Base-by-base conservation (phyloP, 352 stramenopile genomes). In the Phytophthora podocarpi region DNA sequence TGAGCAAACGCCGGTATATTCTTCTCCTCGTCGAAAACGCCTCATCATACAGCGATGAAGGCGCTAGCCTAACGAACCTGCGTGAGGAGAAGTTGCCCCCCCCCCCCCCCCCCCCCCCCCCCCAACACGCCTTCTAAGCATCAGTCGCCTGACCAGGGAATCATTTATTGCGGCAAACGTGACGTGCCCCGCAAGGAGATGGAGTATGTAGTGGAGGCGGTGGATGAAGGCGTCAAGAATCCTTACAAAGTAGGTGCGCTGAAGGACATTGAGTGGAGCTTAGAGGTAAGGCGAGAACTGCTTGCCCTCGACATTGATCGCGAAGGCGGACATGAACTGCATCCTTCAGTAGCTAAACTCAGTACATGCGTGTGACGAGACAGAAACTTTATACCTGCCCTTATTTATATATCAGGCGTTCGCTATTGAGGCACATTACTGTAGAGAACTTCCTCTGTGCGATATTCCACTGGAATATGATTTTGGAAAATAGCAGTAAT, bases 321-420 rank as follows among this genome's bases (percentile, higher is more conserved):
- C n/a, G n/a, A n/a, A n/a, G n/a, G n/a, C n/a, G n/a, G n/a, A n/a
- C n/a, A n/a, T n/a, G n/a, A 52, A 30, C 16, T 40, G 16, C 12
- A 52, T 52, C 4, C 18, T 52, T 1, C 11, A 15, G n/a, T 52
- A n/a, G n/a, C n/a, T n/a, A n/a, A 52, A 41, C 27, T 30, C 43
- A 52, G 43, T 52, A 30, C 16, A n/a, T n/a, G n/a, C n/a, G n/a
- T 37, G 30, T 21, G 43, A 41, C 43, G 43, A 52, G 28, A 30
- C 30, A 40, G 43, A 49, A 39, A 13, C 13, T 26, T 16, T 52
- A 16, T n/a, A n/a, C n/a, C n/a, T n/a, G n/a, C n/a, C n/a, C n/a
- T n/a, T n/a, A n/a, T n/a, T n/a, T n/a, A n/a, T n/a, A n/a, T n/a
- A n/a, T n/a, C n/a, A n/a, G n/a, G n/a, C n/a, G n/a, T n/a, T n/a